Conservation (phyloP, 2,329 filamentous ascomycete species). For the Penicillium brasilianum region DNA sequence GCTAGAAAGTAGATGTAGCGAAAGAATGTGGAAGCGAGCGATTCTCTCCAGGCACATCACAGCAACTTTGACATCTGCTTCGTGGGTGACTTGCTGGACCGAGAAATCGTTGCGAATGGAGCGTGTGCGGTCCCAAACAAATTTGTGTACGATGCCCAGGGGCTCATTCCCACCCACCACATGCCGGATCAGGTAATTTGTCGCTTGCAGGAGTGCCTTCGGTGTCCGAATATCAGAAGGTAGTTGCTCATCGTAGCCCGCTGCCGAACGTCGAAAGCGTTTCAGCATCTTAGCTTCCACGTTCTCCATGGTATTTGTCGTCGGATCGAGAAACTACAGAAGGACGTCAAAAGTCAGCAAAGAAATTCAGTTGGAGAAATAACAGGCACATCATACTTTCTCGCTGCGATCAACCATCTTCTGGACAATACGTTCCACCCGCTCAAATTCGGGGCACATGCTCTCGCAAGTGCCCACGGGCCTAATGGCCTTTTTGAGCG, state of each 20-base stretch:
- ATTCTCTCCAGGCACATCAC: constrained; percentile 67
- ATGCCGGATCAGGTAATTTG: constrained; percentile 56
- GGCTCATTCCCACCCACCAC: constrained; percentile 57
- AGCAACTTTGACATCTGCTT: constrained; percentile 61
- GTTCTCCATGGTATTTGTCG: constrained; percentile 40
- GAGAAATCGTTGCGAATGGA: constrained; percentile 69
- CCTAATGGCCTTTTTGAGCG: constrained; percentile 64
- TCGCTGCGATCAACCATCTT: constrained; percentile 66
- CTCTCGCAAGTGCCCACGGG: constrained; percentile 65
- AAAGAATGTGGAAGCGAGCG: constrained; percentile 67
- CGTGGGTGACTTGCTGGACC: constrained; percentile 63
- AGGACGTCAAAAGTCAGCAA: constrained; percentile 16
- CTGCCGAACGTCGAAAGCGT: constrained; percentile 66
- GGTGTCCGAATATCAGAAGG: constrained; percentile 68
- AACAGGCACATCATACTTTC: constrained; percentile 51
- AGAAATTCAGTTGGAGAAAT: background rate
- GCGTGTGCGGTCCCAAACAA: constrained; percentile 69
- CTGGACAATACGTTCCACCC: constrained; percentile 65
- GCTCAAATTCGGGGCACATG: constrained; percentile 69
- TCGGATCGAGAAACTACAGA: constrained; percentile 42
- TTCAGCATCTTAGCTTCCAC: constrained; percentile 63
- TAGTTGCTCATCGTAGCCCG: constrained; percentile 66
- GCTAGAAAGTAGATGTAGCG: constrained; percentile 63
- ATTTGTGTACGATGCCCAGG: constrained; percentile 62
- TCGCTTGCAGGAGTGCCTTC: constrained; percentile 50